Conservation (phyloP, 2,329 filamentous ascomycete genomes). For the Dothidotthia symphoricarpi region DNA sequence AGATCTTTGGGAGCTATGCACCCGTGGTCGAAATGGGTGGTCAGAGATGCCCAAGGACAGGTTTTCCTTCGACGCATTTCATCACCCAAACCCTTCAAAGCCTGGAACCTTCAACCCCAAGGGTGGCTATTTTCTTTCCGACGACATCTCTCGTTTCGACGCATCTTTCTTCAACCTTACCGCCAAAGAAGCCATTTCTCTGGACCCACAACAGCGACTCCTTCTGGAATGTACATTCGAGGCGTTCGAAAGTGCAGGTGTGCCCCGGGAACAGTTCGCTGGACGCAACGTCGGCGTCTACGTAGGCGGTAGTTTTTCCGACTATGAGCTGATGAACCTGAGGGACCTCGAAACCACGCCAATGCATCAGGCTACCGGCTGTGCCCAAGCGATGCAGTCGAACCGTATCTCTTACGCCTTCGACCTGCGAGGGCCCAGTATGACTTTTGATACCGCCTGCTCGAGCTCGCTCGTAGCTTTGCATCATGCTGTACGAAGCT, state of each 20-base stretch:
- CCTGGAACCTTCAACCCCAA: constrained; percentile 37
- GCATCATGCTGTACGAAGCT: constrained; percentile 30
- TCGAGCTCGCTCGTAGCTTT: constrained; percentile 29
- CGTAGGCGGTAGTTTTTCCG: constrained; percentile 21
- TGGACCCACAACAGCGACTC: constrained; percentile 38
- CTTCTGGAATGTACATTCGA: constrained; percentile 39
- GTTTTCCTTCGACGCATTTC: constrained; percentile 41
- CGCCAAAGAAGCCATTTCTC: constrained; percentile 23
- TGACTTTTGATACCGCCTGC: constrained; percentile 36
- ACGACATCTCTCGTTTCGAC: constrained; percentile 27
- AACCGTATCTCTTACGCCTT: constrained; percentile 35
- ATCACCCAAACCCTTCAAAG: constrained; percentile 38
- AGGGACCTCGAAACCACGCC: constrained; percentile 26
- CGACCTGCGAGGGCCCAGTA: constrained; percentile 30
- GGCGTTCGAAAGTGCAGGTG: constrained; percentile 43
- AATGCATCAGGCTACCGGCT: constrained; percentile 27
- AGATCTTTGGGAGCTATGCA: constrained; percentile 30
- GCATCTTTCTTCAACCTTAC: constrained; percentile 30
- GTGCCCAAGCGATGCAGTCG: constrained; percentile 27
- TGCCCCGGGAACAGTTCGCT: constrained; percentile 26
- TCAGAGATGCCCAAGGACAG: constrained; percentile 40
- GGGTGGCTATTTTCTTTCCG: constrained; percentile 23
- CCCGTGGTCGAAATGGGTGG: constrained; percentile 28
- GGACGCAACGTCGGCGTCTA: constrained; percentile 31
- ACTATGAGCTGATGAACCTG: constrained; percentile 26